Evolutionary conservation across 176 grass and related monocot species (phyloP).

Genomic region (Tillandsia fasciculata): DNA sequence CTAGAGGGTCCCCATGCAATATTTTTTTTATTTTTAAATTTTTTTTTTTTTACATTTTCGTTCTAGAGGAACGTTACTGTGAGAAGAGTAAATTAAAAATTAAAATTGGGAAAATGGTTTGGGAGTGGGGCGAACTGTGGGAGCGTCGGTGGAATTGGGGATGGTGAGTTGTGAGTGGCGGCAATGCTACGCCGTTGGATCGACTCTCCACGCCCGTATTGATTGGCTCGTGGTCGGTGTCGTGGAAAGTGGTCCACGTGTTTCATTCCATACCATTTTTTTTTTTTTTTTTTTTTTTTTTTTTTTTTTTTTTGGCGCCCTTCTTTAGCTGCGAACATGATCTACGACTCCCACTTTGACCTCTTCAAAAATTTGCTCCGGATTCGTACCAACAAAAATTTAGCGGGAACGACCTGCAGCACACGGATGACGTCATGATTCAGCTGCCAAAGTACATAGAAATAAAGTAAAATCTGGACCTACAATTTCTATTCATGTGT

Average conservation of each 20-base stretch:
- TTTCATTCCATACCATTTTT: background rate
- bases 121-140: background rate
- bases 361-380: background rate
- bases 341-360: background rate
- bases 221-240: background rate
- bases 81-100: background rate
- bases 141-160: background rate
- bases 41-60: no score
- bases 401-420: no score
- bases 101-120: background rate
- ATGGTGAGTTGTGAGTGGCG: conserved; percentile 4
- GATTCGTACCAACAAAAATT: background rate
- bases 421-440: no score
- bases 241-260: background rate
- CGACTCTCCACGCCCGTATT: background rate
- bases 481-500: no score
- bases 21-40: no score
- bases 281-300: background rate
- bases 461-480: no score
- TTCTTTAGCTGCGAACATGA: background rate
- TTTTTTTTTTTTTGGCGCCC: background rate
- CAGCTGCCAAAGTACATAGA: no score
- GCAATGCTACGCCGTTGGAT: conserved; percentile 8
- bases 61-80: no score
- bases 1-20: no score